These are phyloP conservation scores for Euphorbia corollata DNA, from an alignment of 441 rosid genomes.

Conservation along the genomic window DNA sequence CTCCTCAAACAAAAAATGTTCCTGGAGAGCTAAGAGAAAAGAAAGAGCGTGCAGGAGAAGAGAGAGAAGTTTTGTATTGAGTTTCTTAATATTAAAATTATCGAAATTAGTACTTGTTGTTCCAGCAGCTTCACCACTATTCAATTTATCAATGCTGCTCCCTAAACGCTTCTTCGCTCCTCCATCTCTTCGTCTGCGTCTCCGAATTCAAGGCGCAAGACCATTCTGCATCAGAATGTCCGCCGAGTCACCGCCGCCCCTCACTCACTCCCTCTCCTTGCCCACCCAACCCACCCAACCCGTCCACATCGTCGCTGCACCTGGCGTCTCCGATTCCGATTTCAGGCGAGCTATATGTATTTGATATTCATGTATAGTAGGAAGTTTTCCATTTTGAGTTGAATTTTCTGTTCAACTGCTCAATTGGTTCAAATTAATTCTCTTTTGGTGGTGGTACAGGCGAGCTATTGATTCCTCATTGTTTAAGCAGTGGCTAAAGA, in stretches of 20 bases:
- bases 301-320: constrained; percentile 48
- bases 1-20: too few relatives aligned
- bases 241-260: constrained; percentile 27
- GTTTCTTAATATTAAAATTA: too few relatives aligned
- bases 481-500: constrained; percentile 74
- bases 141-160: constrained; percentile 23
- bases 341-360: constrained; percentile 37
- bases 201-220: constrained; percentile 17
- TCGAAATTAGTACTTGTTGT: not conserved
- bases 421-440: not conserved
- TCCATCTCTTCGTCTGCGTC: constrained; percentile 14
- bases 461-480: constrained; percentile 58
- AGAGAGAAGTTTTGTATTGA: too few relatives aligned
- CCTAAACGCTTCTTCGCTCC: constrained; percentile 24
- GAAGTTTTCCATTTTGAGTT: not conserved
- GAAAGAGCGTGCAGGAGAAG: too few relatives aligned
- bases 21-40: too few relatives aligned
- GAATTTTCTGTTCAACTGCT: not conserved
- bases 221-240: constrained; percentile 41
- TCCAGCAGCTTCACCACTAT: not conserved
- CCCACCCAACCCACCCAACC: constrained; percentile 47
- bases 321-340: constrained; percentile 55
- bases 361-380: not conserved
- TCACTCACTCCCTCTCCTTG: constrained; percentile 45
- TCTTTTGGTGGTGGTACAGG: constrained; percentile 26